Conservation (phyloP, 139 green algal species). For the Monoraphidium neglectum region DNA sequence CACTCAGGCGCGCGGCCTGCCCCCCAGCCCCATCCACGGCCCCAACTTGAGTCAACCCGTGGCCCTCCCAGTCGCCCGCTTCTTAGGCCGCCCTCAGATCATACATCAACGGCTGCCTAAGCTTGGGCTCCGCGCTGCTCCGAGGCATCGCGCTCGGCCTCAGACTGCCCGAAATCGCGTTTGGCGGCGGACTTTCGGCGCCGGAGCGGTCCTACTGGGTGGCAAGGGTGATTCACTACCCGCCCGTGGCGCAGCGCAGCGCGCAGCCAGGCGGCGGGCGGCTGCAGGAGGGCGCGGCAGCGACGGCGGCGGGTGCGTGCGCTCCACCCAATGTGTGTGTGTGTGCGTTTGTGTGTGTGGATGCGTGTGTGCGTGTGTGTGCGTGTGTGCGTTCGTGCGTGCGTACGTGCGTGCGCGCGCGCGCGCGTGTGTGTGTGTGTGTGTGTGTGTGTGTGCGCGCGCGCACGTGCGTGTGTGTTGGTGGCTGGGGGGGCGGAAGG, state of each 20-base stretch:
- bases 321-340: no score
- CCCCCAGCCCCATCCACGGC: slow-evolving; percentile 50
- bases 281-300: no score
- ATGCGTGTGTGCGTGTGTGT: no score
- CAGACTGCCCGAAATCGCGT: slow-evolving; percentile 30
- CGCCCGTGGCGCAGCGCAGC: slow-evolving; percentile 33
- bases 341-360: no score
- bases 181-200: slow-evolving; percentile 23
- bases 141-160: slow-evolving; percentile 60
- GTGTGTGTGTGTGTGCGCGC: no score
- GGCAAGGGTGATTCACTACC: slow-evolving; percentile 59
- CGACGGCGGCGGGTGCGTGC: no score
- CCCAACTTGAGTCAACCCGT: slow-evolving; percentile 63
- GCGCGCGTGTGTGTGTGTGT: no score
- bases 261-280: slow-evolving; percentile 7
- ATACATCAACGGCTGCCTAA: slow-evolving; percentile 38
- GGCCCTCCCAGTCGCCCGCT: slow-evolving; percentile 43
- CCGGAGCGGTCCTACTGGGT: slow-evolving; percentile 41
- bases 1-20: not conserved
- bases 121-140: slow-evolving; percentile 45
- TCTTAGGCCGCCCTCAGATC: slow-evolving; percentile 35
- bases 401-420: no score
- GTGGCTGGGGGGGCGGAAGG: no score
- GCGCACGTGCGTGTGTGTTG: no score
- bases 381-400: no score